These are phyloP conservation scores for Lentinus tigrinus DNA, from an alignment of 768 basidiomycete genomes.

Conservation along the genomic window DNA sequence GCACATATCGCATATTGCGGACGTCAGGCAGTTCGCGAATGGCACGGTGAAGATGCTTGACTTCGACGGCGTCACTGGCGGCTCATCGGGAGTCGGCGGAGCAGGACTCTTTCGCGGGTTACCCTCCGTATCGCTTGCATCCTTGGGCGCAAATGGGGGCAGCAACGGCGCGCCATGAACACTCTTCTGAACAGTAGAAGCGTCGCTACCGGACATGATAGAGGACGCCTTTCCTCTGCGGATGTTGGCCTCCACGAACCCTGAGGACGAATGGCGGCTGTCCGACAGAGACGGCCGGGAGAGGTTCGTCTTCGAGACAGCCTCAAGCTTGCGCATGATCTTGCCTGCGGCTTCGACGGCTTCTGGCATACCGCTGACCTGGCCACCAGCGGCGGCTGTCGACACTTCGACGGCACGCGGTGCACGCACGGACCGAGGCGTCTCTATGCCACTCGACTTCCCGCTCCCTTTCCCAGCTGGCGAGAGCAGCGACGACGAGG, in stretches of 20 bases:
- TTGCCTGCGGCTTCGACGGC: constrained; percentile 40
- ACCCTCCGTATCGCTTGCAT: constrained; percentile 3
- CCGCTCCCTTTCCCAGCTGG: constrained; percentile 19
- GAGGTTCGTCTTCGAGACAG: constrained; percentile 23
- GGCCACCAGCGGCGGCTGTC: constrained; percentile 49
- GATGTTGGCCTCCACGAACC: constrained; percentile 37
- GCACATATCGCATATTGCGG: constrained; percentile 61
- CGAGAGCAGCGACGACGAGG: constrained; percentile 23
- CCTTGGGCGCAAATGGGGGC: constrained; percentile 24
- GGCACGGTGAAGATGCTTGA: constrained; percentile 32
- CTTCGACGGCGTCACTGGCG: constrained; percentile 1
- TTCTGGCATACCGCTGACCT: constrained; percentile 38
- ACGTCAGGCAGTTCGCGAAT: constrained; percentile 53
- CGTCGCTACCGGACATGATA: constrained; percentile 40
- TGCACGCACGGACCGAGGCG: constrained; percentile 48
- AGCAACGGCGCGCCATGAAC: constrained; percentile 7
- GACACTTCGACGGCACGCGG: constrained; percentile 59
- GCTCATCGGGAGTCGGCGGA: constrained; percentile 5
- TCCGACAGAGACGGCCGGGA: constrained; percentile 20
- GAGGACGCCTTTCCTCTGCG: constrained; percentile 41
- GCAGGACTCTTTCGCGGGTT: background rate
- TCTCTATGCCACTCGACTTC: constrained; percentile 12
- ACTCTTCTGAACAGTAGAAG: constrained; percentile 32
- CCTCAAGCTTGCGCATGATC: constrained; percentile 46
- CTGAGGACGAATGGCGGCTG: constrained; percentile 19